phyloP scores from a whole-genome alignment of 2,329 filamentous ascomycete genomes.

The Scedosporium apiospermum region DNA sequence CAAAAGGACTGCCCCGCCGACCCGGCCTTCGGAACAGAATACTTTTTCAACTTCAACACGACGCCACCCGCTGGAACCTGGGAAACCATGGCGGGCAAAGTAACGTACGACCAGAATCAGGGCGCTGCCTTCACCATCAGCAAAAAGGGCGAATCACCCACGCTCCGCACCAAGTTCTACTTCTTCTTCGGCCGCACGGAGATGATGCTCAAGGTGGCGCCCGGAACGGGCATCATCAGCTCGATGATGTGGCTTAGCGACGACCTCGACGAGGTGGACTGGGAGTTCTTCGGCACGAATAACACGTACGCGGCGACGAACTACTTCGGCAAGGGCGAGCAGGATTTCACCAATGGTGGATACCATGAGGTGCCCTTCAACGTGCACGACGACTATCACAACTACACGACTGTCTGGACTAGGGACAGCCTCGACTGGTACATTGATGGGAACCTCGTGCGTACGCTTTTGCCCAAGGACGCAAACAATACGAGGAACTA shows the following conservation, averaged over 20 bases:
- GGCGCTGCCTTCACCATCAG: conserved; percentile 65
- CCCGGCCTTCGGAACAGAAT: conserved; percentile 56
- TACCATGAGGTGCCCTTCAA: conserved; percentile 45
- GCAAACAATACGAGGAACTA: conserved; percentile 54
- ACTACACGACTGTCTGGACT: conserved; percentile 70
- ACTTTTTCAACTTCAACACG: conserved; percentile 55
- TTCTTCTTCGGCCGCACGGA: conserved; percentile 80
- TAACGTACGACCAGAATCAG: conserved; percentile 49
- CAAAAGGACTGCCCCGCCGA: conserved; percentile 61
- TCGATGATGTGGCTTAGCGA: conserved; percentile 78
- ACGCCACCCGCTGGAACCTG: conserved; percentile 52
- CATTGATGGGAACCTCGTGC: conserved; percentile 58
- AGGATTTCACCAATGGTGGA: conserved; percentile 49
- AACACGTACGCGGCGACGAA: conserved; percentile 56
- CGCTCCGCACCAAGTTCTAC: conserved; percentile 70
- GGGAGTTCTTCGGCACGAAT: conserved; percentile 69
- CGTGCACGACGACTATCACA: conserved; percentile 56
- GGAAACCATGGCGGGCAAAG: conserved; percentile 57
- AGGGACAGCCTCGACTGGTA: conserved; percentile 55
- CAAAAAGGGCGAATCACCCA: conserved; percentile 65
- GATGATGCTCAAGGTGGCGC: conserved; percentile 66
- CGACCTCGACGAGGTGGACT: conserved; percentile 80
- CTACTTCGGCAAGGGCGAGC: conserved; percentile 68
- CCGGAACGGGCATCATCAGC: conserved; percentile 67
- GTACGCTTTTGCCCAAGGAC: conserved; percentile 52